Evolutionary conservation across 139 green algal species (phyloP).

Genomic region (Medakamo hakoo): DNA sequence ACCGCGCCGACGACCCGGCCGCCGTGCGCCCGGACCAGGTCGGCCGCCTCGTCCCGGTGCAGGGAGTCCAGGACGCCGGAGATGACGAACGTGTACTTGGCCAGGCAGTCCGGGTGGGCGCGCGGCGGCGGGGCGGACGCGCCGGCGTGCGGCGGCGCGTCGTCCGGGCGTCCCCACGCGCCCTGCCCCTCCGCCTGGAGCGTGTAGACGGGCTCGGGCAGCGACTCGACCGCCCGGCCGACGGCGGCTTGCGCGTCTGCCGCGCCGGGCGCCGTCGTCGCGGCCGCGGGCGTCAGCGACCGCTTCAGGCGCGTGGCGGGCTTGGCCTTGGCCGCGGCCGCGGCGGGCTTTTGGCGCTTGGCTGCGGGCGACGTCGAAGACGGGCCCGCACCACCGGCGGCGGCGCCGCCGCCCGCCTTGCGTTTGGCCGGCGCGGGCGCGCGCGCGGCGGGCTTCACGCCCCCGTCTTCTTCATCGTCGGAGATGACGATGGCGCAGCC

Average conservation of each 20-base stretch:
- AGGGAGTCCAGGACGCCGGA: slow-evolving; percentile 64
- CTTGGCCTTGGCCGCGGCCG: background rate
- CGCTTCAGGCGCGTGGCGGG: background rate
- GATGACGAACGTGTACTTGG: slow-evolving; percentile 81
- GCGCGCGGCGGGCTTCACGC: too few relatives aligned
- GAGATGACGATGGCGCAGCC: too few relatives aligned
- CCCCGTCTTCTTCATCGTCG: too few relatives aligned
- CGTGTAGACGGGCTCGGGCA: background rate
- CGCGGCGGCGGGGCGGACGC: slow-evolving; percentile 16
- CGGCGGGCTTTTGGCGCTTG: too few relatives aligned
- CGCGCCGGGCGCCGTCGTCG: too few relatives aligned
- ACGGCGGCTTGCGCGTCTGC: background rate
- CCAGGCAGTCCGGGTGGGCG: slow-evolving; percentile 73
- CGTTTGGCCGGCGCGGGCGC: too few relatives aligned
- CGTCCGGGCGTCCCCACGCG: background rate
- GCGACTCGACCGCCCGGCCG: background rate
- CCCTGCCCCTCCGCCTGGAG: background rate
- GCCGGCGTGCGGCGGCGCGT: background rate
- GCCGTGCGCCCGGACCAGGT: slow-evolving; percentile 72
- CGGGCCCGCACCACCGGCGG: too few relatives aligned
- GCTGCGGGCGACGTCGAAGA: too few relatives aligned
- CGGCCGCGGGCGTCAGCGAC: too few relatives aligned
- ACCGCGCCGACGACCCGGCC: slow-evolving; percentile 58
- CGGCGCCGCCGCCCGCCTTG: too few relatives aligned
- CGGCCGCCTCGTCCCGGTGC: slow-evolving; percentile 47